phyloP scores from a whole-genome alignment of 139 green algal species.

The Choricystis sp. region DNA sequence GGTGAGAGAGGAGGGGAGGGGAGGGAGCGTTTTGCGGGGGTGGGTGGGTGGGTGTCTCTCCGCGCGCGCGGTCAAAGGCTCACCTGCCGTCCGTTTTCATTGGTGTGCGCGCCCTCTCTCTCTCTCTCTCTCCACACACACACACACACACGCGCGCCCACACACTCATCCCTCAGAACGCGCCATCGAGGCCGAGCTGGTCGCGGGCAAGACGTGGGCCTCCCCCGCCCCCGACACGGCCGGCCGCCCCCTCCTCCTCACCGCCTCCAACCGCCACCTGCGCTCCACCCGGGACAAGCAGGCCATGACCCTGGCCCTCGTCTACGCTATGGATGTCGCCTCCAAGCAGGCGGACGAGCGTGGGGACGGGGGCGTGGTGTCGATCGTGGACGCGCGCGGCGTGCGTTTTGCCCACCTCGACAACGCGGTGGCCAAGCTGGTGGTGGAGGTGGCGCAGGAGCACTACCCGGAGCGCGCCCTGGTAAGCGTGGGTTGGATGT shows the following conservation, averaged over 20 bases:
- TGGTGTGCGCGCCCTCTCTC: too few species aligned
- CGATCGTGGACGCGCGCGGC: neutral
- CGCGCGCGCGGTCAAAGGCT: too few species aligned
- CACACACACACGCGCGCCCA: neutral
- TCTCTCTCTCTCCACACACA: neutral
- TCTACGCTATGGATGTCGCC: neutral
- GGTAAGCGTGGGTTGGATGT: slow-evolving; percentile 15
- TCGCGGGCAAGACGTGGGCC: neutral
- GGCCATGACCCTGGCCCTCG: neutral
- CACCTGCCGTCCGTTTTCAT: too few species aligned
- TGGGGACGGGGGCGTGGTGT: neutral
- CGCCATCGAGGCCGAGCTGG: neutral
- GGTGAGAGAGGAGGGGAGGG: too few species aligned
- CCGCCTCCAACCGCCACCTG: neutral
- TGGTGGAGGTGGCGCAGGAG: neutral
- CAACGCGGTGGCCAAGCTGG: neutral
- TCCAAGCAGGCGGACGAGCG: too few species aligned
- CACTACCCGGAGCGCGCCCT: slow-evolving; percentile 14
- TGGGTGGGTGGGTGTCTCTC: neutral
- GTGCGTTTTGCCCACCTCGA: neutral
- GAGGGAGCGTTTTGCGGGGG: too few species aligned
- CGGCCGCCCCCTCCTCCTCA: neutral
- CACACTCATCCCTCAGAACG: neutral
- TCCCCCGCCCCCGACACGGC: neutral
- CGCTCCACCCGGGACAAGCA: too few species aligned